Evolutionary conservation across 2,329 filamentous ascomycete genomes (phyloP).

Genomic region (Aspergillus sp.): DNA sequence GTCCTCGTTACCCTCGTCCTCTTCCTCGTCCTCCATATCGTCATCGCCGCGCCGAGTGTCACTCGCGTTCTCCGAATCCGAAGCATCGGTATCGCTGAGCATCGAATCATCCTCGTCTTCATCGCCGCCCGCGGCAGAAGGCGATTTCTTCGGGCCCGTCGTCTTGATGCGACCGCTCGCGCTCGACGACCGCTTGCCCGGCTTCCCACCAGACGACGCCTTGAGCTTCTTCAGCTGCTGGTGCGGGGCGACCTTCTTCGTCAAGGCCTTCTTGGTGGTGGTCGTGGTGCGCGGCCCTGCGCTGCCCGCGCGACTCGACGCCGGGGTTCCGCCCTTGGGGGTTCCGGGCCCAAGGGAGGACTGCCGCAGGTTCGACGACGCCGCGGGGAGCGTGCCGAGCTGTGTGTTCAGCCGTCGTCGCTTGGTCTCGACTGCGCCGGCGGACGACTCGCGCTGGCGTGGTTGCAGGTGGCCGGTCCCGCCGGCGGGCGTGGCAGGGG

Average conservation of each 20-base stretch:
- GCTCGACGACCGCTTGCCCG: constrained; percentile 44
- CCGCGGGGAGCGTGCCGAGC: constrained; percentile 53
- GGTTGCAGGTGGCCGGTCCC: constrained; percentile 43
- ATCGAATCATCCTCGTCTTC: constrained; percentile 55
- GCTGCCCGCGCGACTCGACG: constrained; percentile 56
- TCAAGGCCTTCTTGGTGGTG: constrained; percentile 45
- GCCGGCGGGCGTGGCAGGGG: constrained; percentile 44
- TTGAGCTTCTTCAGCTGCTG: constrained; percentile 47
- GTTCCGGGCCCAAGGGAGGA: constrained; percentile 64
- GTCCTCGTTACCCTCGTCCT: constrained; percentile 54
- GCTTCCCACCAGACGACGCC: constrained; percentile 30
- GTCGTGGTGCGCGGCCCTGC: constrained; percentile 51
- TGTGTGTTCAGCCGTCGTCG: constrained; percentile 57
- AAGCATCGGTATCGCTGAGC: constrained; percentile 50
- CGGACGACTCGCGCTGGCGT: constrained; percentile 55
- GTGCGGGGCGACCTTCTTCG: constrained; percentile 57
- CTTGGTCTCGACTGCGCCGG: constrained; percentile 56
- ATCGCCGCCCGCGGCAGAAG: constrained; percentile 40
- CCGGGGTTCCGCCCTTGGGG: constrained; percentile 57
- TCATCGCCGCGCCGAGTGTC: constrained; percentile 32
- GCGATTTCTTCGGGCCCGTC: constrained; percentile 40
- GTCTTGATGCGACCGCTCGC: constrained; percentile 36
- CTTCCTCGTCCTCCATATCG: constrained; percentile 47
- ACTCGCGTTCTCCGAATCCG: constrained; percentile 45
- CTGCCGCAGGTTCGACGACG: constrained; percentile 58